A percentile compares a stretch with the other conserved stretches of the same genome.
Evolutionary conservation across 2,329 filamentous ascomycete genomes (phyloP).

Genomic region (Sclerotiophoma versabilis): DNA sequence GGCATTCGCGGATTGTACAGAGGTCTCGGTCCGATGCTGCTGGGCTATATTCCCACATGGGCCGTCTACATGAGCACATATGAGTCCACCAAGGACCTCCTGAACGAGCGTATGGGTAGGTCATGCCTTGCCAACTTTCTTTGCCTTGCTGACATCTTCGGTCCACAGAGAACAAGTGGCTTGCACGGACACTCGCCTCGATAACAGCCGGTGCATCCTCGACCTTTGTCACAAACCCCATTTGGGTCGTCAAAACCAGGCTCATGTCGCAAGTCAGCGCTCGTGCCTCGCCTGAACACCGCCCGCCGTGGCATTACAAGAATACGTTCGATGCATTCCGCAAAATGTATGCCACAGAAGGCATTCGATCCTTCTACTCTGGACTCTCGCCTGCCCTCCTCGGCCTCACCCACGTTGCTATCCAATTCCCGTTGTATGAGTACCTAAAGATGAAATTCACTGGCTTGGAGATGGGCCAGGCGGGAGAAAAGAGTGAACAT

Average conservation of each 20-base stretch:
- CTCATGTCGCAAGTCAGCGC: conserved; percentile 89
- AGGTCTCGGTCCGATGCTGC: conserved; percentile 89
- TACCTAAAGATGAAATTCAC: conserved; percentile 91
- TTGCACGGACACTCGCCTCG: conserved; percentile 87
- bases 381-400: conserved; percentile 90
- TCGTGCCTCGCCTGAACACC: conserved; percentile 61
- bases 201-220: conserved; percentile 90
- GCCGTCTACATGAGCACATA: conserved; percentile 98
- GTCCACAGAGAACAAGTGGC: conserved; percentile 69
- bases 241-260: conserved; percentile 99
- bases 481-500: conserved; percentile 62
- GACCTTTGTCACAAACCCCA: conserved; percentile 93
- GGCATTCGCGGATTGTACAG: conserved; percentile 90
- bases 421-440: conserved; percentile 97
- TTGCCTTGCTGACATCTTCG: conserved; percentile 18
- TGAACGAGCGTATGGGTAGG: conserved; percentile 68
- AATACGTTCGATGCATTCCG: conserved; percentile 89
- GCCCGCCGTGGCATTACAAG: conserved; percentile 87
- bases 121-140: not conserved
- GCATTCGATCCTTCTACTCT: conserved; percentile 90
- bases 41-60: conserved; percentile 97
- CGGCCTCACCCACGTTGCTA: conserved; percentile 91
- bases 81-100: conserved; percentile 81
- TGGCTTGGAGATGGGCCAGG: conserved; percentile 83
- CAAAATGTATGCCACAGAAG: conserved; percentile 95